phyloP scores from a whole-genome alignment of 306 rosid species.

The Fragaria vesca region DNA sequence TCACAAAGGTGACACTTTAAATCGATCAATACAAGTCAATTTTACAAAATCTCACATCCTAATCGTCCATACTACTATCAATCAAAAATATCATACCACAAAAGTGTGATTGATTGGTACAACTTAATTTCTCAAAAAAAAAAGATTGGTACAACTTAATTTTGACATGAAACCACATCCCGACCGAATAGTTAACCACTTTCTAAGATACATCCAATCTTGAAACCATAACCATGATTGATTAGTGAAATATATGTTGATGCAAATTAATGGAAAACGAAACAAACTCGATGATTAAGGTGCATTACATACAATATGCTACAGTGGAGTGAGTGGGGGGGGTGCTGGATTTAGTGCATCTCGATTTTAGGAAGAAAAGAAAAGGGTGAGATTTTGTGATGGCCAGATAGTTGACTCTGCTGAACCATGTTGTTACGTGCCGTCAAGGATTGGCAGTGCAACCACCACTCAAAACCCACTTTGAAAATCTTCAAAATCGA shows the following conservation, averaged over 20 bases:
- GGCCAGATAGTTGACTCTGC: conserved; percentile 43
- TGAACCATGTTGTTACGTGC: conserved; percentile 43
- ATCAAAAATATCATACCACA: too few species aligned
- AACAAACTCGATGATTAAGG: neutral
- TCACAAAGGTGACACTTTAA: too few species aligned
- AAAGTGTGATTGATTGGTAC: too few species aligned
- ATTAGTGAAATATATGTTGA: neutral
- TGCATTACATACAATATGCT: neutral
- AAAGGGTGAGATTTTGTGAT: neutral
- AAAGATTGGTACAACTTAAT: too few species aligned
- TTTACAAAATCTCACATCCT: too few species aligned
- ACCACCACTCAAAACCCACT: conserved; percentile 20
- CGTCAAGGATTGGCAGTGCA: conserved; percentile 56
- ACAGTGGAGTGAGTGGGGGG: conserved; percentile 23
- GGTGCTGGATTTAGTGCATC: conserved; percentile 19
- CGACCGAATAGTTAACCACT: neutral
- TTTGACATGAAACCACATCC: neutral
- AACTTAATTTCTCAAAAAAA: too few species aligned
- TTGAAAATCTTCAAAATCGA: neutral
- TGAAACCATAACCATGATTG: neutral
- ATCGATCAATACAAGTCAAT: too few species aligned
- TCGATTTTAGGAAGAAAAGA: neutral
- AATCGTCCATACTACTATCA: too few species aligned
- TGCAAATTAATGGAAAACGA: neutral
- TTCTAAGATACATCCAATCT: neutral